phyloP scores from a whole-genome alignment of 768 basidiomycete genomes.

The Chalciporus pseudorubinellus region DNA sequence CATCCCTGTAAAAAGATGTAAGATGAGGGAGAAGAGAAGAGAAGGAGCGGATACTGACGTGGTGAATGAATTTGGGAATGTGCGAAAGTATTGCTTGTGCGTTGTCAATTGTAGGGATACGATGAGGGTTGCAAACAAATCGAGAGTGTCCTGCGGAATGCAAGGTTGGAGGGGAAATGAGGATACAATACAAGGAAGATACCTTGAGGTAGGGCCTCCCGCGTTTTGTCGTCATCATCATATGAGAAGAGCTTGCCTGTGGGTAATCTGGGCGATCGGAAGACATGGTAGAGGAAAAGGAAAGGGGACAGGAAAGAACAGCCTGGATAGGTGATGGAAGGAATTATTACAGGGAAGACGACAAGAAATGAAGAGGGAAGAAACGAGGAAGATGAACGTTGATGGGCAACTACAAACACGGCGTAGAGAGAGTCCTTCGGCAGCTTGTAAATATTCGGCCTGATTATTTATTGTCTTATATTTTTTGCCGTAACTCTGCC shows the following conservation, averaged over 20 bases:
- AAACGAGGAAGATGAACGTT: conserved; percentile 28
- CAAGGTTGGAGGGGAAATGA: conserved; percentile 5
- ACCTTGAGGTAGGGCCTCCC: conserved; percentile 94
- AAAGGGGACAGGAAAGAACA: conserved; percentile 8
- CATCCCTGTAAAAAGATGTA: conserved; percentile 60
- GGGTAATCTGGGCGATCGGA: conserved; percentile 41
- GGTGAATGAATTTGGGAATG: conserved; percentile 91
- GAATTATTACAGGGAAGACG: conserved; percentile 26
- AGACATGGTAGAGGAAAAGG: conserved; percentile 34
- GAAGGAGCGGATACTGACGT: conserved; percentile 59
- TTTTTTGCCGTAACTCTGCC: conserved; percentile 20
- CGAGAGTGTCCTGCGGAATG: conserved; percentile 81
- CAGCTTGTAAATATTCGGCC: conserved; percentile 27
- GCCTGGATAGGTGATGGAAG: conserved; percentile 9
- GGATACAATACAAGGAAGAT: conserved; percentile 7
- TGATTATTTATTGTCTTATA: conserved; percentile 2
- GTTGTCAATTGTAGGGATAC: conserved; percentile 86
- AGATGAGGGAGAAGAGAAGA: conserved; percentile 7
- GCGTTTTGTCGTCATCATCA: conserved; percentile 99
- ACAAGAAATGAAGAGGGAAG: conserved; percentile 30
- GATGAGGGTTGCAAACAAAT: conserved; percentile 95
- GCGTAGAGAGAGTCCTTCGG: conserved; percentile 22
- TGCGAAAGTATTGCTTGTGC: conserved; percentile 95
- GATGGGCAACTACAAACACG: conserved; percentile 17
- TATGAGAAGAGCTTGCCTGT: conserved; percentile 75